Base-by-base conservation (phyloP, 2,329 filamentous ascomycete species). In the Tolypocladium inflatum region DNA sequence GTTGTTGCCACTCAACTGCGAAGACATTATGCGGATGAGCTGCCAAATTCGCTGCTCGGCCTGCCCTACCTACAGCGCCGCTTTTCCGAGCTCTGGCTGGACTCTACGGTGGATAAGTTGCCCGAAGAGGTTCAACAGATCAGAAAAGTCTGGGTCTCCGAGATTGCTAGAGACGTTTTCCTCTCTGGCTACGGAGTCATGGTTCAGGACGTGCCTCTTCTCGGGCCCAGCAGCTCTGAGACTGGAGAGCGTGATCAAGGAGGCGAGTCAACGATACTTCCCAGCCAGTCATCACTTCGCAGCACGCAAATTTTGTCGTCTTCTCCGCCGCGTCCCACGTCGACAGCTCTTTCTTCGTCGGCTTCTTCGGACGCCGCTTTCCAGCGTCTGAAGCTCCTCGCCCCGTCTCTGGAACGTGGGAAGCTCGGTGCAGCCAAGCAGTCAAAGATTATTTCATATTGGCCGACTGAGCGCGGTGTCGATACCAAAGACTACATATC, bases 391-490 rank as follows among this genome's bases (percentile, higher is more conserved):
- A 66, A 65, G 33, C 66, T 74, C 2, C 67, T 76, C 8, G 68
- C 68, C 2, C 66, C 72, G 5, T 68, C 66, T 0, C 45, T 75
- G 2, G 59, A 63, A 15, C 48, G 66, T 0, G 65, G 64, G 2
- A 66, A 64, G 26, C 58, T 70, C 55, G 65, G 63, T 6, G 59
- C 63, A 8, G 63, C 65, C 21, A 70, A 68, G 39, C 62, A 65
- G 33, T 66, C 70, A 2, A 65, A 61, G 4, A 58, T 76, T 1
- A 63, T 78, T 1, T 66, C 70, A 6, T 69, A 69, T 60, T 78
- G 75, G 75, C 75, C 75, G 1, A 64, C 66, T 2, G 67, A 74
- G 53, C 70, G 70, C 9, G 75, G 73, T 21, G 63, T 70, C 3
- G 64, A 68, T 21, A 69, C 68, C 2, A 64, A 66, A 7, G 64